These are phyloP conservation scores for Centrapalus pauciflorus DNA, from an alignment of 129 eudicot genomes.

Conservation along the genomic window DNA sequence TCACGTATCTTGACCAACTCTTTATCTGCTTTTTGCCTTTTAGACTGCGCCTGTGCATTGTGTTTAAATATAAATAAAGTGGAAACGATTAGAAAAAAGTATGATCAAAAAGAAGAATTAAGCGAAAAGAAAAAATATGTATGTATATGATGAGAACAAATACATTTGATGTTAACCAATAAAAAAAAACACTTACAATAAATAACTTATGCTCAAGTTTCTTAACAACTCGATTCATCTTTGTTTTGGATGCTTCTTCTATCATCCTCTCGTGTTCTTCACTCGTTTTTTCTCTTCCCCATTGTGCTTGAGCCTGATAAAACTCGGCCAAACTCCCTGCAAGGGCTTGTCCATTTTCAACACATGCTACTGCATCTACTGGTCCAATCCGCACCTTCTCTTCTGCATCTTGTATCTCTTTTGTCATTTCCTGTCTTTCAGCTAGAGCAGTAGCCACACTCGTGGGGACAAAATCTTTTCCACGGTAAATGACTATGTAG, in stretches of 20 bases:
- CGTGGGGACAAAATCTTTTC: slow-evolving; percentile 87
- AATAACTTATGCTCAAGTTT: slow-evolving; percentile 78
- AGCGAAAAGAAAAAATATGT: neutral
- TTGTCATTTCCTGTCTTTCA: slow-evolving; percentile 82
- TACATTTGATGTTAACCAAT: neutral
- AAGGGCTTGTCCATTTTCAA: slow-evolving; percentile 40
- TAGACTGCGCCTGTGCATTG: slow-evolving; percentile 67
- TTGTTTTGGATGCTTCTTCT: slow-evolving; percentile 67
- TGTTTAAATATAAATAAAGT: neutral
- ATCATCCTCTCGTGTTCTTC: slow-evolving; percentile 77
- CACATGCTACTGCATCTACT: slow-evolving; percentile 20
- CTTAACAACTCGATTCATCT: slow-evolving; percentile 60
- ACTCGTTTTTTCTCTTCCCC: slow-evolving; percentile 79
- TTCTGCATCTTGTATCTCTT: slow-evolving; percentile 77
- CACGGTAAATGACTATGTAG: slow-evolving; percentile 84
- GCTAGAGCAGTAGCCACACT: slow-evolving; percentile 75
- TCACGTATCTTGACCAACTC: slow-evolving; percentile 73
- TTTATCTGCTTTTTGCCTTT: slow-evolving; percentile 78
- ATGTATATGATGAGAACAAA: too few species aligned
- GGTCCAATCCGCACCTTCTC: slow-evolving; percentile 43
- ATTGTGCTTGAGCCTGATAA: slow-evolving; percentile 83
- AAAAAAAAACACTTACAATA: slow-evolving; percentile 53
- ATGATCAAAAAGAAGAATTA: neutral
- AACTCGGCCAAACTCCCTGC: slow-evolving; percentile 95
- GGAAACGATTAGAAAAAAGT: neutral